Percentiles rank a stretch among this genome's conserved stretches.
These are phyloP conservation scores for Plenodomus tracheiphilus DNA, from an alignment of 2,329 filamentous ascomycete genomes.

Conservation along the genomic window DNA sequence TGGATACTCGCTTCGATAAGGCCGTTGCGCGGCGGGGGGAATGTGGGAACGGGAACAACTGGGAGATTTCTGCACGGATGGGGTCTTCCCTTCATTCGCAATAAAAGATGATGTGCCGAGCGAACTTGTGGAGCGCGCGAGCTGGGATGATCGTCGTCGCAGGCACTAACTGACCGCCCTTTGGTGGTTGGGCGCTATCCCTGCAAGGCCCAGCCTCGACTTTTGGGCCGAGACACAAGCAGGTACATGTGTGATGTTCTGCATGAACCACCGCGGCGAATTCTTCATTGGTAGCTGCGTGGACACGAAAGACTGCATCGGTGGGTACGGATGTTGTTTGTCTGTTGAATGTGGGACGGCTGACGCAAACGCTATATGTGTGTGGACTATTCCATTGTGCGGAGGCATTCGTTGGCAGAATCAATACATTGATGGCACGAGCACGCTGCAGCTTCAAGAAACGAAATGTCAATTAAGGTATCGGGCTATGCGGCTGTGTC, in stretches of 20 bases:
- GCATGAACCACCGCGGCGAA: conserved; percentile 18
- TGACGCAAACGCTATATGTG: background rate
- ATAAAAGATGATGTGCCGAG: conserved; percentile 13
- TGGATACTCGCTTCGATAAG: no score
- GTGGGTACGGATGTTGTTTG: background rate
- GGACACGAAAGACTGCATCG: background rate
- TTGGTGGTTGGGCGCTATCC: conserved; percentile 22
- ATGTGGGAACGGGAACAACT: conserved; percentile 5
- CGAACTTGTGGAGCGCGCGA: conserved; percentile 31
- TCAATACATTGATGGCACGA: background rate
- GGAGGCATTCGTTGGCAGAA: background rate
- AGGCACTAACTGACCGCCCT: conserved; percentile 24
- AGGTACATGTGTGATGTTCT: conserved; percentile 20
- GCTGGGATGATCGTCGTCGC: conserved; percentile 14
- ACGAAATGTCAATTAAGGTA: background rate
- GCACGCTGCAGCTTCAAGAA: background rate
- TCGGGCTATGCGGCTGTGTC: background rate
- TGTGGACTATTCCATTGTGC: background rate
- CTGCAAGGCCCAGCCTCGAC: conserved; percentile 22
- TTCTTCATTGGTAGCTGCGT: background rate
- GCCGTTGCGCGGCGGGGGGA: background rate
- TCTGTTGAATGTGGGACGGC: background rate
- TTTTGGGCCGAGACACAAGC: conserved; percentile 10
- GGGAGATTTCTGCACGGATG: background rate
- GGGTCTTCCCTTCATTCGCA: background rate